Percentiles rank a stretch among this genome's conserved stretches.
Evolutionary conservation across 2,329 filamentous ascomycete species (phyloP).

Genomic region (Colletotrichum euphorbiae): DNA sequence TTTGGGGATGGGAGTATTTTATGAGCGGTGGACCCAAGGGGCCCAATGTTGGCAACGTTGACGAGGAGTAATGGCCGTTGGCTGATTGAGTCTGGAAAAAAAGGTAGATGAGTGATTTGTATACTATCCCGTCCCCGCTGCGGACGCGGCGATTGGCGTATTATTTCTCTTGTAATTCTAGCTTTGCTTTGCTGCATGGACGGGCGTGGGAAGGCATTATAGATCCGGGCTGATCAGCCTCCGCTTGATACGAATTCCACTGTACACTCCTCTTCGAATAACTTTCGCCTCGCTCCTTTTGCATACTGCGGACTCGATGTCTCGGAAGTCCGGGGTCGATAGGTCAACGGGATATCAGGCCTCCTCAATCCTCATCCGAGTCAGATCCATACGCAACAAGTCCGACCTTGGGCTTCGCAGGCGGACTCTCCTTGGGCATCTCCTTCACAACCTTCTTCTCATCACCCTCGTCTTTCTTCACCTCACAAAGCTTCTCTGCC

Average conservation of each 20-base stretch:
- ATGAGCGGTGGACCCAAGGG: constrained; percentile 52
- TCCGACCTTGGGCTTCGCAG: constrained; percentile 49
- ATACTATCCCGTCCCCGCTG: constrained; percentile 1
- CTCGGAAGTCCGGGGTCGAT: background rate
- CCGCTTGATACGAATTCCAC: constrained; percentile 30
- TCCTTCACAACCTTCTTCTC: constrained; percentile 32
- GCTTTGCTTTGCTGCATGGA: constrained; percentile 21
- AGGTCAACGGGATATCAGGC: no score
- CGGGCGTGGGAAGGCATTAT: constrained; percentile 24
- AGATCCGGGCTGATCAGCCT: constrained; percentile 9
- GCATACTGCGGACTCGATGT: no score
- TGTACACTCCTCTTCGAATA: constrained; percentile 30
- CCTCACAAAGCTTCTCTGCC: constrained; percentile 32
- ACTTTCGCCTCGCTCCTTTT: background rate
- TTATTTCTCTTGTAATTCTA: constrained; percentile 37
- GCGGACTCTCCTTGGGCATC: constrained; percentile 10
- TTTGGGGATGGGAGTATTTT: constrained; percentile 60
- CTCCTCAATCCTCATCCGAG: constrained; percentile 53
- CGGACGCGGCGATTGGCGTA: background rate
- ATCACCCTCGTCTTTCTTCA: constrained; percentile 16
- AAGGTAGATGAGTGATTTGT: constrained; percentile 7
- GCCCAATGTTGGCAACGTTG: constrained; percentile 55
- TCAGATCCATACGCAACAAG: constrained; percentile 70
- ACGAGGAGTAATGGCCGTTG: constrained; percentile 42
- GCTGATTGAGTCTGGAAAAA: background rate